Evolutionary conservation across 2,329 filamentous ascomycete species (phyloP), one percentile per base, ranked within the genome.

Genomic region (Hymenoscyphus linearis): DNA sequence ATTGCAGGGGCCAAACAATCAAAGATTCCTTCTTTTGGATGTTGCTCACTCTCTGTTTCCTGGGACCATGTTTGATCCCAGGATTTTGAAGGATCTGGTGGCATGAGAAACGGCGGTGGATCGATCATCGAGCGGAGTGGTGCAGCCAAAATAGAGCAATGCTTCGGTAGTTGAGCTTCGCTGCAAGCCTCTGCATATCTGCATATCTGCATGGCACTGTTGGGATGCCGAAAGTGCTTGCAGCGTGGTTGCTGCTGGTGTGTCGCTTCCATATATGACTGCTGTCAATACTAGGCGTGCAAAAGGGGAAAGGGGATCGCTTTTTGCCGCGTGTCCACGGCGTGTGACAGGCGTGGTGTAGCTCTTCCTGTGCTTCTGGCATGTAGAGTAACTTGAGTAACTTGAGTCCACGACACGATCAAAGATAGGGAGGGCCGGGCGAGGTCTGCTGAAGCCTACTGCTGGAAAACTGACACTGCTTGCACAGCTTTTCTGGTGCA

Each of bases 281-380:
- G 50, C 26, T 37, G 18, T 36, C 58, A 61, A 53, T 59, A 25
- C 13, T 31, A 13, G 13, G 52, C 34, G 22, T 65, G 64, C 65
- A 64, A 56, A 62, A 54, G 53, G 61, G 58, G 36, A 61, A 60
- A 64, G 65, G 66, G 65, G 63, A 62, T 64, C 67, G 62, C 57
- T 64, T 31, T 34, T 61, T 56, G 61, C 62, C 63, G 66, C 67
- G 63, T 70, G 67, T 68, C 57, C 65, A 61, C 65, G 68, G 59
- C 52, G 69, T 70, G 65, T 54, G 66, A 69, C 67, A 60, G 57
- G 58, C 61, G 67, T 59, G 65, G 35, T 37, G 31, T 36, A 56
- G 22, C 34, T 37, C 62, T 61, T 61, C 61, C 60, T 52, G 55
- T 55, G 31, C 52, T 34, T 53, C 52, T 50, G 18, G 44, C 44